Conservation (phyloP, 306 rosid genomes). For the Fragaria nilgerrensis region DNA sequence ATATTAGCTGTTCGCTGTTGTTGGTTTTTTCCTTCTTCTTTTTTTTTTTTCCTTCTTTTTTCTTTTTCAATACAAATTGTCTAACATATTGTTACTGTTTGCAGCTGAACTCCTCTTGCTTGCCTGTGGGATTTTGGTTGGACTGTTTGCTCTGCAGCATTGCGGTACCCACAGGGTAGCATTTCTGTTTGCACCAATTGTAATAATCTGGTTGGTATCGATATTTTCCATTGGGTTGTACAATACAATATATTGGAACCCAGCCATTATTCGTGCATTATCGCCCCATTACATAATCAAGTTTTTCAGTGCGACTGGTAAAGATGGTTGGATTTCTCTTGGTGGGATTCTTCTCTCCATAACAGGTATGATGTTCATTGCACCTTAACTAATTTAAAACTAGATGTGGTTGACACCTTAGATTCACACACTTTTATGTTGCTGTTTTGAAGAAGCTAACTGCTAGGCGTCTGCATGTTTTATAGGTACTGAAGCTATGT, state of each 20-base stretch:
- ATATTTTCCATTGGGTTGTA: slow-evolving; percentile 74
- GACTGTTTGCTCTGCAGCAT: slow-evolving; percentile 88
- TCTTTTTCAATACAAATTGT: not conserved
- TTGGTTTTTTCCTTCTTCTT: not conserved
- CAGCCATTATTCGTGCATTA: slow-evolving; percentile 52
- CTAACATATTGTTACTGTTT: slow-evolving; percentile 15
- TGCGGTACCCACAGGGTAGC: slow-evolving; percentile 83
- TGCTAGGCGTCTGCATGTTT: slow-evolving; percentile 16
- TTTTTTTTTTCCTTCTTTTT: not conserved
- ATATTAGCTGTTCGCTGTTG: not conserved
- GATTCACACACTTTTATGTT: not conserved
- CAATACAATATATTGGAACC: slow-evolving; percentile 72
- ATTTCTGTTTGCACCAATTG: slow-evolving; percentile 74
- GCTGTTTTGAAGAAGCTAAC: slow-evolving; percentile 13
- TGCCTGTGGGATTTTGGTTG: slow-evolving; percentile 81
- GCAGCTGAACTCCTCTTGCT: slow-evolving; percentile 67
- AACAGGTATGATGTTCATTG: slow-evolving; percentile 57
- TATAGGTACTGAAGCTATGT: slow-evolving; percentile 90
- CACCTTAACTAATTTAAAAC: slow-evolving; percentile 14
- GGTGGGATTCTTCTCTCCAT: slow-evolving; percentile 82
- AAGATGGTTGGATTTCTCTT: slow-evolving; percentile 85
- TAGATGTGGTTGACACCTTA: slow-evolving; percentile 5
- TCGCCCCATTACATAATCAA: slow-evolving; percentile 70
- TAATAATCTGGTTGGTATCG: slow-evolving; percentile 68
- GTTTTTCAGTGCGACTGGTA: slow-evolving; percentile 64